These are phyloP conservation scores for Magnaporthiopsis rhizophila DNA, from an alignment of 2,329 filamentous ascomycete genomes.

Conservation along the genomic window DNA sequence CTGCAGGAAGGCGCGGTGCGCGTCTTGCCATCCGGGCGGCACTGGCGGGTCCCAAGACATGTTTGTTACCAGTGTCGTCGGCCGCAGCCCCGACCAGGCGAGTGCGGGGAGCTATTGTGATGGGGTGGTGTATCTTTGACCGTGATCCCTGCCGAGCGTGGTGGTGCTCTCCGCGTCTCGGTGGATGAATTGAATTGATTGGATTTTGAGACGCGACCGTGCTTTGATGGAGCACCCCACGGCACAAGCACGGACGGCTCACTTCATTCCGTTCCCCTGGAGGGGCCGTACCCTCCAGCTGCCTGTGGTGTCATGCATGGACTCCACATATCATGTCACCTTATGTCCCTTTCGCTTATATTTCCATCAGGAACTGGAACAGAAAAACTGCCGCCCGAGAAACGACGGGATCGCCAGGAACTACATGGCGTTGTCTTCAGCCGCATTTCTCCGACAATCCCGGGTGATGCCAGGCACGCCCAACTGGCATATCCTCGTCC, in stretches of 20 bases:
- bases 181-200: no score
- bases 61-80: background rate
- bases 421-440: no score
- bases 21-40: conserved; percentile 41
- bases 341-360: background rate
- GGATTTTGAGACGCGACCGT: no score
- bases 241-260: no score
- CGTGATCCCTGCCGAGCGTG: no score
- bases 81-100: background rate
- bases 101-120: background rate
- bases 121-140: background rate
- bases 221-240: no score
- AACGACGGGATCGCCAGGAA: background rate
- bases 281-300: background rate
- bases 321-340: background rate
- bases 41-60: conserved; percentile 25
- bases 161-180: no score
- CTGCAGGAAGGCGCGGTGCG: conserved; percentile 84
- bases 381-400: background rate
- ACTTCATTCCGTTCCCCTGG: no score
- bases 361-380: no score
- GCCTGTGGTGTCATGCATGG: background rate
- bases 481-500: no score
- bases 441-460: no score
- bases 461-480: no score